These are phyloP conservation scores for Opeltia flavorubescens DNA, from an alignment of 495 filamentous ascomycete genomes.

Conservation along the genomic window DNA sequence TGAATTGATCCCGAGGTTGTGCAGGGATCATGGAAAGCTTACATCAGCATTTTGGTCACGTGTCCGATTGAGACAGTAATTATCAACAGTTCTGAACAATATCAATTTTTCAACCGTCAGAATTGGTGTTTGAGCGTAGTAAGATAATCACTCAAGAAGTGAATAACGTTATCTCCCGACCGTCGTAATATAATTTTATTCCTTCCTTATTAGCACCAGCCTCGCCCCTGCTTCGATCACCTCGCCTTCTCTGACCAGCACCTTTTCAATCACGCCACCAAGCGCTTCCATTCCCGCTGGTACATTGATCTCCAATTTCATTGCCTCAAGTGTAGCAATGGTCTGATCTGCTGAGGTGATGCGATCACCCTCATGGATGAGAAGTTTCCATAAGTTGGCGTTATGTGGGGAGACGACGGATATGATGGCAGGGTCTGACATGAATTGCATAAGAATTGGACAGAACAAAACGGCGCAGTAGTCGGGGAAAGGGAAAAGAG, in stretches of 20 bases:
- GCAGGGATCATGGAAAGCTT: too few relatives aligned
- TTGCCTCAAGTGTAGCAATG: constrained; percentile 35
- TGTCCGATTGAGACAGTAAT: too few relatives aligned
- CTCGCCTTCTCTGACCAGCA: constrained; percentile 28
- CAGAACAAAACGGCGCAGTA: background rate
- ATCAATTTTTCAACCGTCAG: too few relatives aligned
- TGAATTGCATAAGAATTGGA: background rate
- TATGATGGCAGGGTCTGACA: constrained; percentile 26
- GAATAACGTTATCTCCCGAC: background rate
- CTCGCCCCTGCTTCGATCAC: constrained; percentile 27
- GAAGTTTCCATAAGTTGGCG: constrained; percentile 46
- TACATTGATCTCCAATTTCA: constrained; percentile 42
- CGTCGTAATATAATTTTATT: background rate
- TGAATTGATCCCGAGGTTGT: too few relatives aligned
- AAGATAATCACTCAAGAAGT: too few relatives aligned
- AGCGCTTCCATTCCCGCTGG: constrained; percentile 15
- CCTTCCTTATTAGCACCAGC: constrained; percentile 20
- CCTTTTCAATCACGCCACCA: constrained; percentile 23
- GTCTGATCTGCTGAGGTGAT: constrained; percentile 21
- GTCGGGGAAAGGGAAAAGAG: too few relatives aligned
- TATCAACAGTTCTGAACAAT: too few relatives aligned
- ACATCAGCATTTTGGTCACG: too few relatives aligned
- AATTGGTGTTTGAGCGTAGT: too few relatives aligned
- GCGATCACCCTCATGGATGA: constrained; percentile 26
- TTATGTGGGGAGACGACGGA: constrained; percentile 33